Evolutionary conservation across 768 basidiomycete species (phyloP).

Genomic region (Hygrophorus pudorinus): DNA sequence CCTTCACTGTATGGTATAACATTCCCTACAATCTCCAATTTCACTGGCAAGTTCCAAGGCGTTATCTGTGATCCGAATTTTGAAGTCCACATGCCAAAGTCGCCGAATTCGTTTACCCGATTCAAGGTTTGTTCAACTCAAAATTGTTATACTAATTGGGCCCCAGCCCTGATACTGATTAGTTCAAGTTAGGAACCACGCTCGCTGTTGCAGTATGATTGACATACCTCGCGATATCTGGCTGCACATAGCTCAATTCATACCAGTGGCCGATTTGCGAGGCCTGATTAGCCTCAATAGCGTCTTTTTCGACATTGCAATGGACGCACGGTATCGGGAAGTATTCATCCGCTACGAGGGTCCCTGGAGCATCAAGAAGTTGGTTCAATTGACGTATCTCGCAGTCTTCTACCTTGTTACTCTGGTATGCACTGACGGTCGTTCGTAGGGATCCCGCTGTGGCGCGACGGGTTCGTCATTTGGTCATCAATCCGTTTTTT

Average conservation of each 20-base stretch:
- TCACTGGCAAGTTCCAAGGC: too few relatives aligned
- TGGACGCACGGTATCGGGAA: background rate
- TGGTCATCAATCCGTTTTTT: conserved; percentile 9
- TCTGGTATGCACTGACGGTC: too few relatives aligned
- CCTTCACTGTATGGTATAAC: too few relatives aligned
- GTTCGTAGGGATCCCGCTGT: conserved; percentile 14
- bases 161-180: too few relatives aligned
- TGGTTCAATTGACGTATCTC: conserved; percentile 1
- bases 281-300: background rate
- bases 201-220: too few relatives aligned
- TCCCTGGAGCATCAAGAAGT: background rate
- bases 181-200: too few relatives aligned
- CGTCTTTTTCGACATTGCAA: background rate
- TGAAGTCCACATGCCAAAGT: too few relatives aligned
- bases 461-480: conserved; percentile 16
- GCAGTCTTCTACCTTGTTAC: background rate
- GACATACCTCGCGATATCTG: background rate
- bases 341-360: background rate
- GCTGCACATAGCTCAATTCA: background rate
- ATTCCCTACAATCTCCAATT: too few relatives aligned
- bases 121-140: too few relatives aligned
- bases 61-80: too few relatives aligned
- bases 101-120: too few relatives aligned
- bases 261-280: background rate
- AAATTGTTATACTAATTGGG: too few relatives aligned